Conservation (phyloP, 495 filamentous ascomycete genomes). For the Xylaria flabelliformis region DNA sequence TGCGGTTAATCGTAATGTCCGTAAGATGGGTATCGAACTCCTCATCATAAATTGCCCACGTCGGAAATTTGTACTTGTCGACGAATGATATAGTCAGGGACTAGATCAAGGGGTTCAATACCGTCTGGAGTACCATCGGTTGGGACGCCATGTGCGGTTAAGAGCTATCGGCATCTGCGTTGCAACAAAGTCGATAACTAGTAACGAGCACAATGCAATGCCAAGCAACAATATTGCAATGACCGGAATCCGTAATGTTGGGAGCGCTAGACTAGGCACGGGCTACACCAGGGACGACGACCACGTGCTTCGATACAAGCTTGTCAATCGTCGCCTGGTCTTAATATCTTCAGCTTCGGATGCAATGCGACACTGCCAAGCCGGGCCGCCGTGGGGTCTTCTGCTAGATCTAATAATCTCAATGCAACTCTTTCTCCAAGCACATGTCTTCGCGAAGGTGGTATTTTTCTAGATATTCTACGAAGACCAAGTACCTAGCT, state of each 20-base stretch:
- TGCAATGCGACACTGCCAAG: conserved; percentile 6
- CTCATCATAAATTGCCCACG: no score
- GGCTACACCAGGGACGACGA: neutral
- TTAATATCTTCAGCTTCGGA: neutral
- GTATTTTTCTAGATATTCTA: neutral
- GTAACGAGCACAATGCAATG: neutral
- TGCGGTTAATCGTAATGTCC: no score
- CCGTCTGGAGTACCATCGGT: no score
- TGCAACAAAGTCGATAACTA: no score
- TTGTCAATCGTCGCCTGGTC: conserved; percentile 8
- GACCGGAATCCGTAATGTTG: conserved; percentile 3
- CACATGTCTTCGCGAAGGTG: neutral
- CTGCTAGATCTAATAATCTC: neutral
- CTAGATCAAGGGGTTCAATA: no score
- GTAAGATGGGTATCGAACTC: no score
- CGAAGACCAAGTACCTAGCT: neutral
- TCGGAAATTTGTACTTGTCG: no score
- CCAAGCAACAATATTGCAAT: neutral
- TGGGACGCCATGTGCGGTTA: no score
- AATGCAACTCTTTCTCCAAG: neutral
- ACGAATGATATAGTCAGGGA: no score
- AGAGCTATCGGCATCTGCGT: no score
- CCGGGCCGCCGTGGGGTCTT: neutral
- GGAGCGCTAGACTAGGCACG: conserved; percentile 1
- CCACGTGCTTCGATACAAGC: conserved; percentile 14